Percentiles rank a stretch among this genome's conserved stretches.
Conservation (phyloP, 1,284 basidiomycete genomes). For the Moniliophthora roreri region DNA sequence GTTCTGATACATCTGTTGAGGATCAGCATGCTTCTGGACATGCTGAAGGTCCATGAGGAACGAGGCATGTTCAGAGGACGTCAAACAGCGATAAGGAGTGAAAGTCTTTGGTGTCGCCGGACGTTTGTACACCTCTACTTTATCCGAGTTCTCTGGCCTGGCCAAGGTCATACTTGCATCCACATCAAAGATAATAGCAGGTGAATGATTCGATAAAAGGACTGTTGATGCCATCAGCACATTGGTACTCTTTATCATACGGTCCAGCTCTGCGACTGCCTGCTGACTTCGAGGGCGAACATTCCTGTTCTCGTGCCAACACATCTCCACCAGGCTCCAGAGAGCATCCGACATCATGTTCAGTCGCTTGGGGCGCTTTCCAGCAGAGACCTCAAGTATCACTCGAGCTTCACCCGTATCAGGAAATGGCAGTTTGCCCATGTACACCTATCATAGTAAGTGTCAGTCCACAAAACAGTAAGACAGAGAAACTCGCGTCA, state of each 20-base stretch:
- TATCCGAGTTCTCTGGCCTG: not conserved
- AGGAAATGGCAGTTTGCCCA: conserved; percentile 10
- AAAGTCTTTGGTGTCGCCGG: not conserved
- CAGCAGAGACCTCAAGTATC: not conserved
- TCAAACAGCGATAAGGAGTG: not conserved
- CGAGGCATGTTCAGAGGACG: not conserved
- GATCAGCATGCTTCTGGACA: conserved; percentile 47
- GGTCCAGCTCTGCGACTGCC: not conserved
- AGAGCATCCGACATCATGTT: conserved; percentile 3
- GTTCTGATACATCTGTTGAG: conserved; percentile 71
- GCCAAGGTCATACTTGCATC: not conserved
- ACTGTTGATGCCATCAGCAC: not conserved
- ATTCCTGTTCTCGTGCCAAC: conserved; percentile 5
- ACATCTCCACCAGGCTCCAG: conserved; percentile 3
- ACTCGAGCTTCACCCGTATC: conserved; percentile 4
- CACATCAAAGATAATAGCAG: not conserved
- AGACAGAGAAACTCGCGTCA: too few species aligned
- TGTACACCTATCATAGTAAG: conserved; percentile 12
- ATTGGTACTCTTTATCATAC: not conserved
- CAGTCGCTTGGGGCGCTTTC: conserved; percentile 5
- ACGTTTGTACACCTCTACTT: not conserved
- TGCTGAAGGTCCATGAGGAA: conserved; percentile 8
- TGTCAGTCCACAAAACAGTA: too few species aligned
- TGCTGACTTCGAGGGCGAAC: conserved; percentile 1
- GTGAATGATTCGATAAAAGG: not conserved